Percentiles rank a stretch among this genome's conserved stretches.
phyloP scores from a whole-genome alignment of 2,329 filamentous ascomycete species.

The Rutstroemia sp. region DNA sequence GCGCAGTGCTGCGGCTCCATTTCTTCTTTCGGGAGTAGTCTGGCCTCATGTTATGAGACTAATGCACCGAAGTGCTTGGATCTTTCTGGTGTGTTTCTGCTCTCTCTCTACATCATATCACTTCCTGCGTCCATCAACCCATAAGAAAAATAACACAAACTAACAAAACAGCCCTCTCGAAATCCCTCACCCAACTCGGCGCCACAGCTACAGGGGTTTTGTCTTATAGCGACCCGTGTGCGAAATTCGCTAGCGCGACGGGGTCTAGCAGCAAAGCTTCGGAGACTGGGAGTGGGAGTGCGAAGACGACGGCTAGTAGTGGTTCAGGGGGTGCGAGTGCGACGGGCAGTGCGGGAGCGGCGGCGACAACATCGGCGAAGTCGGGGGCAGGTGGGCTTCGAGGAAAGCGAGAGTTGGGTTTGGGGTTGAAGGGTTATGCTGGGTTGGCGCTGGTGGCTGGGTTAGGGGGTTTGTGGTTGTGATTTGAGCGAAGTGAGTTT shows the following conservation, averaged over 20 bases:
- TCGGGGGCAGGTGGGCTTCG: background rate
- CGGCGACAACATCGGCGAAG: background rate
- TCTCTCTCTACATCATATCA: no score
- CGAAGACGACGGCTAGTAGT: background rate
- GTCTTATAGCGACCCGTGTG: conserved; percentile 2
- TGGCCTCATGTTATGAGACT: background rate
- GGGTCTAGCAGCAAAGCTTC: background rate
- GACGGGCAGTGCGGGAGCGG: background rate
- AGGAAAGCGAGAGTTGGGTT: background rate
- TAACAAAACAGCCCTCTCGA: background rate
- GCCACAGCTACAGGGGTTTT: background rate
- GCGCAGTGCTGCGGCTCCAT: background rate
- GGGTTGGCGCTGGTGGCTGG: background rate
- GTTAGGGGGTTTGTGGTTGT: conserved; percentile 5
- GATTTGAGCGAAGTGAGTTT: background rate
- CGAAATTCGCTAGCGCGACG: background rate
- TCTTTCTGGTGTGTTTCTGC: background rate
- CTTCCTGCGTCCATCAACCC: background rate
- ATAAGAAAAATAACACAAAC: background rate
- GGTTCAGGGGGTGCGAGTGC: background rate
- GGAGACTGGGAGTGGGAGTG: background rate
- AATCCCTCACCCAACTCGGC: background rate
- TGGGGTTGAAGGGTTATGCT: background rate
- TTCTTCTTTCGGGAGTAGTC: background rate
- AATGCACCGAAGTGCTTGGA: conserved; percentile 4